Evolutionary conservation across 306 rosid species (phyloP), one percentile per base, ranked within the genome.

Genomic region (Prunus campanulata): DNA sequence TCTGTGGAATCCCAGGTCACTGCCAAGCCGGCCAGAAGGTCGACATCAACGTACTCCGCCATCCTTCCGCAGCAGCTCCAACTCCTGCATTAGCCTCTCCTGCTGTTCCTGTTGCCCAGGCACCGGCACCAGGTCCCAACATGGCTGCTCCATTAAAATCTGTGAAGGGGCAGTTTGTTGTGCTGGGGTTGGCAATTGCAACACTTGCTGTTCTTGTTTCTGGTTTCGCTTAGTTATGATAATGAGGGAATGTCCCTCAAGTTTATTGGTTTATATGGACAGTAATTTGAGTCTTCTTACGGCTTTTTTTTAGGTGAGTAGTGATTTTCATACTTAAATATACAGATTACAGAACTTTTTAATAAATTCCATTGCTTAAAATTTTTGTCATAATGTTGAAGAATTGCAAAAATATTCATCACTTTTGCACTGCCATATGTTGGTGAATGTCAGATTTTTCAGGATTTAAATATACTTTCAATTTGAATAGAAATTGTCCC

Each of bases 1-100:
- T 95, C 60, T 95, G 98, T 57, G 98, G 97, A 1, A 91, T 90
- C 20, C 96, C 97, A 13, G 97, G 98, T 9, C 98, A 95, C 69
- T 95, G 98, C 70, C 87, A 90, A 79, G 82, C 89, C 24, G 93
- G 97, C 18, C 96, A 88, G 71, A 92, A 87, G 85, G 86, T 92
- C 51, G 93, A 92, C 77, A 87, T 92, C 30, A 90, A 92, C 13
- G 96, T 86, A 46, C 82, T 77, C 6, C 85, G 62, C 62, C 77
- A 66, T 63, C 47, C 80, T 52, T 25, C 84, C 30, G 63, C 82
- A 8, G 22, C 64, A 12, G 82, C 87, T 3, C 71, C 81, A 11
- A 19, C 77, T 19, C 85, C 89, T 11, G 79, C 70, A 11, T 70
- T 78, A 11, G 72, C 77, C 62, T 30, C 89, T 27, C 85, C 87